These are phyloP conservation scores for Phytophthora pisi DNA, from an alignment of 352 stramenopile genomes.

Conservation along the genomic window DNA sequence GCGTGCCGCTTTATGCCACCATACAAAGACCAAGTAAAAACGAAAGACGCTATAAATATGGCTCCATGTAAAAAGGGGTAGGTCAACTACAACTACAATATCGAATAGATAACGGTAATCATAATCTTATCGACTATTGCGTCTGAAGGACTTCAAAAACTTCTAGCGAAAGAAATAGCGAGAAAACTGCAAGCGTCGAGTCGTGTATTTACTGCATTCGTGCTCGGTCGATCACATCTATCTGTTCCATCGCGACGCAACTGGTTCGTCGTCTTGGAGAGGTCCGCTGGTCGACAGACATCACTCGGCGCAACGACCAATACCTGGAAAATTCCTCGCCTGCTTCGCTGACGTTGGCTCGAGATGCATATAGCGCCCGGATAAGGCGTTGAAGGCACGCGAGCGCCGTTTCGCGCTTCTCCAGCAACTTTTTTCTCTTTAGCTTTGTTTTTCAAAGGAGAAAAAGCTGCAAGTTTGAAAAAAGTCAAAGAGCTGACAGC, in stretches of 20 bases:
- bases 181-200: not conserved
- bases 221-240: too few species aligned
- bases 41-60: too few species aligned
- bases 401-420: not conserved
- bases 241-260: not conserved
- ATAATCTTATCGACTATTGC: not conserved
- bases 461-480: not conserved
- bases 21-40: conserved; percentile 13
- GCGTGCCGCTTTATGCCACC: not conserved
- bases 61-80: not conserved
- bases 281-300: not conserved
- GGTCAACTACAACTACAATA: not conserved
- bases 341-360: not conserved
- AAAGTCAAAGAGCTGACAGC: not conserved
- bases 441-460: not conserved
- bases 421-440: not conserved
- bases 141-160: not conserved
- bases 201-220: not conserved
- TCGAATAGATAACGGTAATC: not conserved
- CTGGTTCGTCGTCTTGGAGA: not conserved
- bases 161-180: not conserved
- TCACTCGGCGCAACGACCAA: not conserved
- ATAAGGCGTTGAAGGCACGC: conserved; percentile 7
- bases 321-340: not conserved
- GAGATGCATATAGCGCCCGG: not conserved